phyloP scores from a whole-genome alignment of 2,329 filamentous ascomycete species.

The Trichoderma cornu-damae region DNA sequence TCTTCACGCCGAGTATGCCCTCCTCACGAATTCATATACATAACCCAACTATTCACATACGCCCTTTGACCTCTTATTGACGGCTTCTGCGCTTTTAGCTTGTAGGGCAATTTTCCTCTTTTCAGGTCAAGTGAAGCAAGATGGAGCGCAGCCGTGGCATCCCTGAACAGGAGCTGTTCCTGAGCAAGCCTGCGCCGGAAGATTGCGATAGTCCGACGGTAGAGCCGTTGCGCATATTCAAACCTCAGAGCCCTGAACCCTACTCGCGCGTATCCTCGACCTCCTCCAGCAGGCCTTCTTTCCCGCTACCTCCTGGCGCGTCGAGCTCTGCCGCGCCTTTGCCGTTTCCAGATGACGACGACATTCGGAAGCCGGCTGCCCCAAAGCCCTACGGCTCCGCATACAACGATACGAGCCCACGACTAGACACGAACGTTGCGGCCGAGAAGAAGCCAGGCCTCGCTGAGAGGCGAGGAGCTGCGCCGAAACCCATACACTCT shows the following conservation, averaged over 20 bases:
- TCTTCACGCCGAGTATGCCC: background rate
- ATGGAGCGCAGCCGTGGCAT: constrained; percentile 58
- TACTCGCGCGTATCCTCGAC: constrained; percentile 34
- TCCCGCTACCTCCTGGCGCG: constrained; percentile 62
- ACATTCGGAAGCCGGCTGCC: constrained; percentile 43
- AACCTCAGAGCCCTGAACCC: constrained; percentile 63
- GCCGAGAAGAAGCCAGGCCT: constrained; percentile 59
- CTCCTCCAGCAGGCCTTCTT: constrained; percentile 49
- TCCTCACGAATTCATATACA: background rate
- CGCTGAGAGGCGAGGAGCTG: constrained; percentile 77
- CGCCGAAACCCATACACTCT: constrained; percentile 75
- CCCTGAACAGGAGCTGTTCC: constrained; percentile 78
- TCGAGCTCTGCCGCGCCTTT: constrained; percentile 63
- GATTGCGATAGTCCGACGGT: constrained; percentile 69
- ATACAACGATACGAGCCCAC: constrained; percentile 48
- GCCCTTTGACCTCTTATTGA: background rate
- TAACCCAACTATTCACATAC: background rate
- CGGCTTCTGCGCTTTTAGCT: background rate
- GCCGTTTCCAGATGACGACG: constrained; percentile 69
- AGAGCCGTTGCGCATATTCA: constrained; percentile 79
- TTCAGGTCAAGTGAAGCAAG: constrained; percentile 25
- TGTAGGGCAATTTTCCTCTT: background rate
- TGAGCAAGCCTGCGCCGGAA: constrained; percentile 52
- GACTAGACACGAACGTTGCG: constrained; percentile 48
- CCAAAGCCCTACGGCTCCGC: constrained; percentile 43